A percentile compares a stretch with the other conserved stretches of the same genome.
Evolutionary conservation across 108 stramenopile genomes (phyloP).

Genomic region (Licmophora abbreviata): DNA sequence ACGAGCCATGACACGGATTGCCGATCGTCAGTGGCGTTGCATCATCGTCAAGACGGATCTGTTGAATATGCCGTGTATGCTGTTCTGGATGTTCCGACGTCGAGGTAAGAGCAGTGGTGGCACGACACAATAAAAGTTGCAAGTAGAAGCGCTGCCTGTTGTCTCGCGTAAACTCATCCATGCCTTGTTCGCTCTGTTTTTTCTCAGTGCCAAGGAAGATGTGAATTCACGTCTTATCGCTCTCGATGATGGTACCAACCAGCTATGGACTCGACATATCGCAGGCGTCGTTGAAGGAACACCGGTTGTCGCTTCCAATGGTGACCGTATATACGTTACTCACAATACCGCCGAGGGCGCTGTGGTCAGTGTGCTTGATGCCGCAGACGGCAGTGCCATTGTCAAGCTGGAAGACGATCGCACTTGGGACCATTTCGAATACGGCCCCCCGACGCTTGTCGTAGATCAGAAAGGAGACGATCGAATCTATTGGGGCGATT

Average conservation of each 20-base stretch:
- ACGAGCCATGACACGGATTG: neutral
- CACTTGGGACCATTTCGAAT: neutral
- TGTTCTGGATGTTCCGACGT: neutral
- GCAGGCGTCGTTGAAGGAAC: neutral
- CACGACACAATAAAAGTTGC: too few relatives aligned
- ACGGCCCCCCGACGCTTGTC: neutral
- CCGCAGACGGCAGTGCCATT: neutral
- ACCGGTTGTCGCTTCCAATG: neutral
- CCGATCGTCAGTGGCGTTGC: neutral
- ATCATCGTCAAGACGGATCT: neutral
- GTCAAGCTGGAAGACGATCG: neutral
- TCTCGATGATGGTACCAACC: too few relatives aligned
- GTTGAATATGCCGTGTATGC: slow-evolving; percentile 3
- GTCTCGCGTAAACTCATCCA: too few relatives aligned
- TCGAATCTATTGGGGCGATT: neutral
- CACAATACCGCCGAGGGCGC: neutral
- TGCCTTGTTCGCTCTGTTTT: too few relatives aligned
- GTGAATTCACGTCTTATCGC: too few relatives aligned
- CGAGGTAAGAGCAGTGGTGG: neutral
- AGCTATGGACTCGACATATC: neutral
- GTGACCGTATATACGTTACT: neutral
- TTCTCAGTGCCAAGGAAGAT: too few relatives aligned
- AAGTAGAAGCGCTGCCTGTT: too few relatives aligned
- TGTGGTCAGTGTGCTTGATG: neutral
- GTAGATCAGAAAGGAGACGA: neutral